Conservation (phyloP, 1,284 basidiomycete genomes). For the Tilletia setariae region DNA sequence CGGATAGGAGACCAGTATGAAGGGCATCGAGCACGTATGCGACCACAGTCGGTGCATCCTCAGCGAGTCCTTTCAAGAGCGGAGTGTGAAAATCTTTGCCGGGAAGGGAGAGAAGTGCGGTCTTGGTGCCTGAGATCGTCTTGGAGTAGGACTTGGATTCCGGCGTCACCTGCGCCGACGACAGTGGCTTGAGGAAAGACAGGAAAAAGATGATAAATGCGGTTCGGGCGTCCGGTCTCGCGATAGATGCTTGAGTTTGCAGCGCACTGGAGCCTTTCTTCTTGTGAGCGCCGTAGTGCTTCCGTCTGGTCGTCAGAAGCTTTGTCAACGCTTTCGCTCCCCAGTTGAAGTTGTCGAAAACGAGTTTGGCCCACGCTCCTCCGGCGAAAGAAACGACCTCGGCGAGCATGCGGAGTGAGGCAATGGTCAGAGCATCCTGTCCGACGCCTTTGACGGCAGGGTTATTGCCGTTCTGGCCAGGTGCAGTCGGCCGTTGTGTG, state of each 20-base stretch:
- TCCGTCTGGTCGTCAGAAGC: slow-evolving; percentile 38
- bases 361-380: slow-evolving; percentile 30
- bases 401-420: slow-evolving; percentile 35
- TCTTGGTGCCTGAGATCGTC: slow-evolving; percentile 36
- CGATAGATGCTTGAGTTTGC: slow-evolving; percentile 25
- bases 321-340: slow-evolving; percentile 33
- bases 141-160: slow-evolving; percentile 26
- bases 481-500: slow-evolving; percentile 23
- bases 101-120: slow-evolving; percentile 26
- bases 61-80: slow-evolving; percentile 33
- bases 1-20: slow-evolving; percentile 44
- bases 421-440: slow-evolving; percentile 29
- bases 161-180: background rate
- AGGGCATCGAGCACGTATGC: slow-evolving; percentile 31
- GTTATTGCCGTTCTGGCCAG: background rate
- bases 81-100: slow-evolving; percentile 12
- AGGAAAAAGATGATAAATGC: slow-evolving; percentile 47
- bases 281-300: slow-evolving; percentile 18
- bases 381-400: slow-evolving; percentile 38
- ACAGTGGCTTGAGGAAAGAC: slow-evolving; percentile 38
- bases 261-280: slow-evolving; percentile 4
- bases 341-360: slow-evolving; percentile 49
- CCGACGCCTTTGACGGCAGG: slow-evolving; percentile 12
- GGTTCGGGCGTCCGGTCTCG: slow-evolving; percentile 43
- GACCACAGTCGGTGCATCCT: slow-evolving; percentile 42